Percentiles rank a stretch among this genome's conserved stretches.
Conservation (phyloP, 1,139 yeast species). For the Candida sanyaensis region DNA sequence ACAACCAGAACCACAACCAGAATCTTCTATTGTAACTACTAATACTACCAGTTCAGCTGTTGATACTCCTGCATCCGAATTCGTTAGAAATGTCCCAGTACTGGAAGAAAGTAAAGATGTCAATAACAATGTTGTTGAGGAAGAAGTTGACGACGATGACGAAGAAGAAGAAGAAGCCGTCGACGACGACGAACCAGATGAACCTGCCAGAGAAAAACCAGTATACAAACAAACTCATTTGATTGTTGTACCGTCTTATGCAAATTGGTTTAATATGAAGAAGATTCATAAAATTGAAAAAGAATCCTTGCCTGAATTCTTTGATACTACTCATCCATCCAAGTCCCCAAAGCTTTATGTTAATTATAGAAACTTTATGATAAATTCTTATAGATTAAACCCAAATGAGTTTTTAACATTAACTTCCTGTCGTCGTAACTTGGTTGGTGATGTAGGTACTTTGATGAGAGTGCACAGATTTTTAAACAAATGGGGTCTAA, state of each 20-base stretch:
- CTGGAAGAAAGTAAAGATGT: not conserved
- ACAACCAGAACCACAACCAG: not conserved
- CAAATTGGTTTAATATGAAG: conserved; percentile 84
- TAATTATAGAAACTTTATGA: conserved; percentile 91
- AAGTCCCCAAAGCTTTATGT: conserved; percentile 88
- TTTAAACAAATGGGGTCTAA: conserved; percentile 93
- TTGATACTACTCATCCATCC: conserved; percentile 69
- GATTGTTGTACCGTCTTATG: conserved; percentile 89
- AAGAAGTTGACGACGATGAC: conserved; percentile 6
- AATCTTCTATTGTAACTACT: not conserved
- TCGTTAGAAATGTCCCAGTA: not conserved
- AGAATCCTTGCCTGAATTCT: conserved; percentile 89
- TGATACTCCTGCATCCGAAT: not conserved
- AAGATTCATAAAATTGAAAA: conserved; percentile 64
- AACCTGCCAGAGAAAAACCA: conserved; percentile 39
- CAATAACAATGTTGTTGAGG: not conserved
- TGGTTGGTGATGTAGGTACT: conserved; percentile 96
- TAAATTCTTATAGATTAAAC: conserved; percentile 86
- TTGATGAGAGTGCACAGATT: conserved; percentile 88
- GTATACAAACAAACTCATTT: conserved; percentile 70
- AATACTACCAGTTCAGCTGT: not conserved
- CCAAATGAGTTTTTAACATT: conserved; percentile 92
- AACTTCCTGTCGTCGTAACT: conserved; percentile 91
- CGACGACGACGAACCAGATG: conserved; percentile 34
- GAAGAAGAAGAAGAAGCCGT: conserved; percentile 24